Base-by-base conservation (phyloP, 306 rosid species). In the Prunus dulcis region DNA sequence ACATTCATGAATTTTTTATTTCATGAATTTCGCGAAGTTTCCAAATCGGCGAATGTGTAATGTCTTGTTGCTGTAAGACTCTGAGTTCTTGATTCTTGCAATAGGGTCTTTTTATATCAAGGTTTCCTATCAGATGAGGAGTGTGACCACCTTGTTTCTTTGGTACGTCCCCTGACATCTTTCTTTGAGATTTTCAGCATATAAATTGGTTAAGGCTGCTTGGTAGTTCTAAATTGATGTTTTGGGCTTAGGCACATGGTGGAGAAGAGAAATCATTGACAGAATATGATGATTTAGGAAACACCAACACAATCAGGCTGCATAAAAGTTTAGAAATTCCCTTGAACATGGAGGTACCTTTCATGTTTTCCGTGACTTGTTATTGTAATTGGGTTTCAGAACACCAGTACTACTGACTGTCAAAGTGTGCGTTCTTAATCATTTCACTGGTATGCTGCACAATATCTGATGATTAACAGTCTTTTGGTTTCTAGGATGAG, bases 131-230 rank as follows among this genome's bases (percentile, higher is more conserved):
- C 93, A 12, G 91, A 85, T 32, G 86, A 82, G 76, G 97, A 93
- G 83, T 93, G 96, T 82, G 96, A 90, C 65, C 85, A 88, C 85
- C 93, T 93, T 56, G 76, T 90, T 78, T 84, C 84, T 79, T 71
- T 84, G 94, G 98, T 93, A 91, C 63, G n/a, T 55, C 52, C 55
- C 67, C 41, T 47, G 49, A 69, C 71, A 9, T 60, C 9, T 65
- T 67, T 76, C 32, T 57, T 38, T 20, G 6, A 18, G 20, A 72
- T 61, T 76, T 75, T 81, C 58, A 47, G 23, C 66, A 51, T 78
- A 9, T 53, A 30, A 18, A 45, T 74, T 56, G 63, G 28, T 30
- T 55, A 52, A 73, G 70, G 64, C 32, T 74, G 64, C 74, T 76
- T 52, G 41, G 32, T 43, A 41, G 76, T 66, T 64, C 56, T 74